Conservation (phyloP, 1,139 yeast genomes). For the Pichia sp. region DNA sequence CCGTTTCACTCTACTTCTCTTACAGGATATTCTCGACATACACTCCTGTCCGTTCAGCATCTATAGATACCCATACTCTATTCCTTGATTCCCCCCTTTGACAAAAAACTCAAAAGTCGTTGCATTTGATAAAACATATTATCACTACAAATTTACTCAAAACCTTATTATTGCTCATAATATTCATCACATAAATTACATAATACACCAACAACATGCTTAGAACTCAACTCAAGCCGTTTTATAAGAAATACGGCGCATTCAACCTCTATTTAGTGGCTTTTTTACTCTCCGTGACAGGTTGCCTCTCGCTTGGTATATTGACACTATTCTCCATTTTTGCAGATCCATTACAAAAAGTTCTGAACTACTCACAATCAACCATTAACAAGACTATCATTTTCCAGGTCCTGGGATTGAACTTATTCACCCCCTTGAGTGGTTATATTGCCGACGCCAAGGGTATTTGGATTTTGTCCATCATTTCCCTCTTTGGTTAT, state of each 20-base stretch:
- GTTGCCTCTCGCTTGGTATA: constrained; percentile 32
- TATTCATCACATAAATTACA: background rate
- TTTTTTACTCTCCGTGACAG: constrained; percentile 26
- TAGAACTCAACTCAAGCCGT: background rate
- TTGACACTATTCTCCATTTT: constrained; percentile 32
- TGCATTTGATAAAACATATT: no score
- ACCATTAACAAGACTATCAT: constrained; percentile 32
- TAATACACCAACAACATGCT: background rate
- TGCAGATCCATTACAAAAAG: constrained; percentile 29
- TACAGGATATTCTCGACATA: no score
- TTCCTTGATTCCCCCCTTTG: no score
- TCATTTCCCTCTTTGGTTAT: constrained; percentile 30
- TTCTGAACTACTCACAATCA: constrained; percentile 27
- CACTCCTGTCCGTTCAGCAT: no score
- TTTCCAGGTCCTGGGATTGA: constrained; percentile 31
- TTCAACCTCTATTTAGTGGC: constrained; percentile 24
- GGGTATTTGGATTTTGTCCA: constrained; percentile 31
- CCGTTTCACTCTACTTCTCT: no score
- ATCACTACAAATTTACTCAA: no score
- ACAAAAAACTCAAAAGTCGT: no score
- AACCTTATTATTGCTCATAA: background rate
- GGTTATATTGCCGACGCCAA: constrained; percentile 34
- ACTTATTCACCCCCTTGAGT: constrained; percentile 30
- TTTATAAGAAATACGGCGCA: constrained; percentile 26
- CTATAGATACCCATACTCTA: no score